Percentiles rank a stretch among this genome's conserved stretches.
phyloP scores from a whole-genome alignment of 2,329 filamentous ascomycete genomes.

The Aspergillus neoniger region DNA sequence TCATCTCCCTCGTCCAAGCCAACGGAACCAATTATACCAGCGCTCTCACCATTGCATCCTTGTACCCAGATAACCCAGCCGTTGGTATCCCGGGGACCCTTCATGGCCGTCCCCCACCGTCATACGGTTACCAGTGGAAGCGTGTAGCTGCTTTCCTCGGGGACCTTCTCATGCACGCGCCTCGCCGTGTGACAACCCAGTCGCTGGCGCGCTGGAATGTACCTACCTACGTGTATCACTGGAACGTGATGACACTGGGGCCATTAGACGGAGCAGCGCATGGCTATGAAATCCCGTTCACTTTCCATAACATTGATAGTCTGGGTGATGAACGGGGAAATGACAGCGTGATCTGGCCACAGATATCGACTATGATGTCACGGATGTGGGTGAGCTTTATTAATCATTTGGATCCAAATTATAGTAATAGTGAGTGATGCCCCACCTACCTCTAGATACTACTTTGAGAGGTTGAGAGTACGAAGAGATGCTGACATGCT shows the following conservation, averaged over 20 bases:
- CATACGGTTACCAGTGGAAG: slow-evolving; percentile 15
- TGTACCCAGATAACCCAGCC: slow-evolving; percentile 4
- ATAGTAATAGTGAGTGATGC: background rate
- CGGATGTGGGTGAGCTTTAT: slow-evolving; percentile 18
- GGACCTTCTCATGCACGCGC: slow-evolving; percentile 16
- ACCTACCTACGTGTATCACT: slow-evolving; percentile 17
- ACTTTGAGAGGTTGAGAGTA: background rate
- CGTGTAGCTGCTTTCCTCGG: slow-evolving; percentile 13
- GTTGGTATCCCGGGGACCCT: slow-evolving; percentile 6
- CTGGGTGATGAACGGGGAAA: slow-evolving; percentile 2
- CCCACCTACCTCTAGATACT: background rate
- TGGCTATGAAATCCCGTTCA: slow-evolving; percentile 13
- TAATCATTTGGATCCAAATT: slow-evolving; percentile 7
- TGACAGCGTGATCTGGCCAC: background rate
- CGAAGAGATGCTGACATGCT: background rate
- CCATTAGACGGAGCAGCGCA: slow-evolving; percentile 14
- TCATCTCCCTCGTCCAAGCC: background rate
- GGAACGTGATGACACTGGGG: slow-evolving; percentile 14
- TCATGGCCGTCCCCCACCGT: slow-evolving; percentile 4
- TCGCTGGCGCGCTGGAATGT: slow-evolving; percentile 12
- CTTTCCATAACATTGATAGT: slow-evolving; percentile 9
- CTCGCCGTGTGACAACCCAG: slow-evolving; percentile 13
- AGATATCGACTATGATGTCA: slow-evolving; percentile 8
- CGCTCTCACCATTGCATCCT: background rate
- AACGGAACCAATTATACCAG: background rate